These are phyloP conservation scores for Melastoma malabathricum DNA, from an alignment of 345 rosid species.

Conservation along the genomic window DNA sequence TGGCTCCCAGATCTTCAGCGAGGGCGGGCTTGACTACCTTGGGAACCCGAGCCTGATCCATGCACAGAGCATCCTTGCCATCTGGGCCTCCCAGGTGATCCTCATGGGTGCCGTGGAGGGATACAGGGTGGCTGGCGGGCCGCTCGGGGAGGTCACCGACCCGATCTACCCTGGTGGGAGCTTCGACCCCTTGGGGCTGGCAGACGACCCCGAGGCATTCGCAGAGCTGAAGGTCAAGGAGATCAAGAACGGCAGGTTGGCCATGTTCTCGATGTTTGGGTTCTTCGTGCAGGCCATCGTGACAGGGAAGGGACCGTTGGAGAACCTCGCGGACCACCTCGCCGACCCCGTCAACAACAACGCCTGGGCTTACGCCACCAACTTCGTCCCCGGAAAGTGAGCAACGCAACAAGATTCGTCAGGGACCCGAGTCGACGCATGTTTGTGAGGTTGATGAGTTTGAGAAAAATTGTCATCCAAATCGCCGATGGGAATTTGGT, in stretches of 20 bases:
- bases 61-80: slow-evolving; percentile 18
- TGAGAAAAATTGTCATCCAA: too few relatives aligned
- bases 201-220: slow-evolving; percentile 19
- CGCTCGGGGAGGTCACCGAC: slow-evolving; percentile 12
- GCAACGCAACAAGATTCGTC: too few relatives aligned
- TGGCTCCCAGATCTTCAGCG: slow-evolving; percentile 10
- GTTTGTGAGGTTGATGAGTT: too few relatives aligned
- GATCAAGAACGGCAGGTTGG: slow-evolving; percentile 17
- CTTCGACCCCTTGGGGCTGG: slow-evolving; percentile 18
- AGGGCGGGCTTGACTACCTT: slow-evolving; percentile 13
- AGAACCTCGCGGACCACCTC: slow-evolving; percentile 17
- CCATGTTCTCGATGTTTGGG: slow-evolving; percentile 18
- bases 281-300: slow-evolving; percentile 13
- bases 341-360: slow-evolving; percentile 18
- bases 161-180: slow-evolving; percentile 14
- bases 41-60: slow-evolving; percentile 18
- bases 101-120: slow-evolving; percentile 14
- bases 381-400: slow-evolving; percentile 17
- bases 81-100: slow-evolving; percentile 12
- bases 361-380: slow-evolving; percentile 19
- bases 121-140: slow-evolving; percentile 7
- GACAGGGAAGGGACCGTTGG: slow-evolving; percentile 15
- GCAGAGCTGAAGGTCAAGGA: slow-evolving; percentile 20
- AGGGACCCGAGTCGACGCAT: too few relatives aligned
- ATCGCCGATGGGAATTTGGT: too few relatives aligned